phyloP scores from a whole-genome alignment of 805 yeast species.

The Pichia ethanolica region DNA sequence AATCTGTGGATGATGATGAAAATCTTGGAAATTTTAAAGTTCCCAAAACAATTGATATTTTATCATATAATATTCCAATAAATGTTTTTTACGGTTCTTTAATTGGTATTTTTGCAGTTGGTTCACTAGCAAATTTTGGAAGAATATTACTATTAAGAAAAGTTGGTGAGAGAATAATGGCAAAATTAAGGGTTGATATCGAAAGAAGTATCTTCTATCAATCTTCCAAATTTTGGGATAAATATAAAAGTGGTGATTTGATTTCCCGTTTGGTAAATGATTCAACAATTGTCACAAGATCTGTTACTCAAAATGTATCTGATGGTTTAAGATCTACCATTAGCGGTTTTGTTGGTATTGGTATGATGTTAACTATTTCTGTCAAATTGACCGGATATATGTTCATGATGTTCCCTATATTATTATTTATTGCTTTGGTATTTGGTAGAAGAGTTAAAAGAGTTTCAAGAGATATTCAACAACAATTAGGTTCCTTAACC shows the following conservation, averaged over 20 bases:
- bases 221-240: slow-evolving; percentile 85
- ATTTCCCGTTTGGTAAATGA: slow-evolving; percentile 85
- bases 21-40: slow-evolving; percentile 5
- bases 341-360: slow-evolving; percentile 77
- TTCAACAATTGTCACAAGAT: slow-evolving; percentile 77
- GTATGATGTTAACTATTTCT: slow-evolving; percentile 87
- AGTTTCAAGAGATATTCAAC: slow-evolving; percentile 71
- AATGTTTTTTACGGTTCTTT: slow-evolving; percentile 57
- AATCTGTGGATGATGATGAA: slow-evolving; percentile 15
- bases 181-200: slow-evolving; percentile 70
- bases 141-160: slow-evolving; percentile 67
- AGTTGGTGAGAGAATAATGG: slow-evolving; percentile 83
- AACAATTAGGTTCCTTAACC: slow-evolving; percentile 76
- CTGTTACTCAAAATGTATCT: slow-evolving; percentile 81
- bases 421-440: slow-evolving; percentile 67
- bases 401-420: slow-evolving; percentile 75
- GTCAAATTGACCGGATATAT: slow-evolving; percentile 77
- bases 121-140: slow-evolving; percentile 75
- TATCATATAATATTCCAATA: slow-evolving; percentile 49
- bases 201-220: slow-evolving; percentile 73
- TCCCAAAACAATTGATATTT: slow-evolving; percentile 17
- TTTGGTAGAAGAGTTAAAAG: slow-evolving; percentile 76
- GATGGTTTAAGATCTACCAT: slow-evolving; percentile 86
- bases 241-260: slow-evolving; percentile 84
- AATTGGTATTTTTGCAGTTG: slow-evolving; percentile 57